Base-by-base conservation (phyloP, 2,329 filamentous ascomycete species). In the Chaetomium strumarium region DNA sequence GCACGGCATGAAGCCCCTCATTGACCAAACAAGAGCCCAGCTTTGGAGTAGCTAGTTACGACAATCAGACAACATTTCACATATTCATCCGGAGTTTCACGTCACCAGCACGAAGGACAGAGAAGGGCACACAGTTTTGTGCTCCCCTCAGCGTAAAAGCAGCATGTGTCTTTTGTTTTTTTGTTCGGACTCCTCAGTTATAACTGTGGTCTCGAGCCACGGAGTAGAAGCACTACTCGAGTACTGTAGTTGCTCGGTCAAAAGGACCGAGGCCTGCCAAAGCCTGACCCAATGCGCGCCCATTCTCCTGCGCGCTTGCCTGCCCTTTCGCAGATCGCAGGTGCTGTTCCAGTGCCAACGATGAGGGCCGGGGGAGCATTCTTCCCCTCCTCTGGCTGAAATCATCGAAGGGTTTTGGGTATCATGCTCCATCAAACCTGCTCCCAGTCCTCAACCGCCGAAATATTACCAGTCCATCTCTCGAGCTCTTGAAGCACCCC, bases 401-500 rank as follows among this genome's bases (percentile, higher is more conserved):
- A 49, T 61, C 58, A 55, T 62, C 56, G 60, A 61, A 63, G 58
- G 62, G 24, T 24, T 24, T 24, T 24, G 24, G 62, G 62, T 64
- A 64, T 64, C 62, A 64, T 64, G 62, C 60, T 59, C 52, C 55
- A 55, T 57, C 55, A 55, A 24, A 52, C 53, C 53, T 55, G 52
- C 54, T 56, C 57, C 54, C 56, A 55, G 51, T 56, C 58, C 53
- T 61, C 56, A 55, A 58, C 56, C 58, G 58, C 59, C 61, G 61
- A 62, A 61, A 59, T 55, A 63, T 58, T 58, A 59, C 60, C 57
- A 55, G 55, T 62, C 61, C 61, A 60, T 62, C 54, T 59, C 52
- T 54, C 49, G 48, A 49, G 53, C 55, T 57, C 56, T 57, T 52
- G 57, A 55, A 52, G 34, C 13, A 44, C 42, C 50, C 53, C 48